phyloP scores from a whole-genome alignment of 345 rosid genomes.

The Eucalyptus rudis region DNA sequence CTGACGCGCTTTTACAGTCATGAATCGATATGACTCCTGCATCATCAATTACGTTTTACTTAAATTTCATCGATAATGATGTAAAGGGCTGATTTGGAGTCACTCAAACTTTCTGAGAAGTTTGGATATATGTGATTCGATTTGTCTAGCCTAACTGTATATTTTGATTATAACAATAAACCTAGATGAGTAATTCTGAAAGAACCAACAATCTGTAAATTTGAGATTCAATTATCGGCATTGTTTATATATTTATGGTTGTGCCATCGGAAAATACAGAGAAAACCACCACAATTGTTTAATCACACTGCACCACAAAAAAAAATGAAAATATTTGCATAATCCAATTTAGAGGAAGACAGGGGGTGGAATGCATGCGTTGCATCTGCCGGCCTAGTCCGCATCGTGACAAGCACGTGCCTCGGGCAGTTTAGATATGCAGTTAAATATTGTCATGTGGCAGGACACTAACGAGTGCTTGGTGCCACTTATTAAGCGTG shows the following conservation, averaged over 20 bases:
- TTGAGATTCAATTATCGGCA: background rate
- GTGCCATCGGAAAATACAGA: too few species aligned
- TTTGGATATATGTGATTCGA: background rate
- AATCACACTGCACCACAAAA: background rate
- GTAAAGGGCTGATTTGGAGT: rapidly evolving
- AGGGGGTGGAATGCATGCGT: background rate
- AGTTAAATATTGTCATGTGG: background rate
- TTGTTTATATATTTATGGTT: background rate
- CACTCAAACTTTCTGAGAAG: rapidly evolving
- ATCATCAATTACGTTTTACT: rapidly evolving
- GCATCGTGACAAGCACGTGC: background rate
- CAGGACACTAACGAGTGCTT: background rate
- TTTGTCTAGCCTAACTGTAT: background rate
- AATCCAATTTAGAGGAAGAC: background rate
- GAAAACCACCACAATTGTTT: background rate
- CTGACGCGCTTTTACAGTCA: too few species aligned
- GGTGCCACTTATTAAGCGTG: background rate
- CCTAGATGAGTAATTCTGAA: rapidly evolving
- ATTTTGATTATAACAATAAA: background rate
- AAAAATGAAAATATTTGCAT: background rate
- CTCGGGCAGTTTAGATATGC: background rate
- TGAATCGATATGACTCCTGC: background rate
- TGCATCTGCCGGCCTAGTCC: background rate
- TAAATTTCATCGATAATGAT: background rate
- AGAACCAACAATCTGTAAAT: background rate